These are phyloP conservation scores for Fraxinus americana DNA, from an alignment of 257 asterid species.

Conservation along the genomic window DNA sequence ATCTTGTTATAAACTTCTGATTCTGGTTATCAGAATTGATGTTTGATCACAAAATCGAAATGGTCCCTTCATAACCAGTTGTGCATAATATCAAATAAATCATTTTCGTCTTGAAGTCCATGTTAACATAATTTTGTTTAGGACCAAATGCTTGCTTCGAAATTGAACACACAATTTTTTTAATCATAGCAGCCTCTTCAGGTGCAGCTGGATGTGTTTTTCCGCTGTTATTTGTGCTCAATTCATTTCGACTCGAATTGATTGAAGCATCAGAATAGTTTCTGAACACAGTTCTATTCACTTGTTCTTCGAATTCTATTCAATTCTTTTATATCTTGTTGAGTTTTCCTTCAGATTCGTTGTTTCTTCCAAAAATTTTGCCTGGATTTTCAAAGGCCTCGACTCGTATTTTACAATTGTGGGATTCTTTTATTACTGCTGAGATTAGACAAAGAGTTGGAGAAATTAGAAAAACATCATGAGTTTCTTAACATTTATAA, in stretches of 20 bases:
- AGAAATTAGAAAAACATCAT: conserved; percentile 29
- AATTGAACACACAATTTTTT: background rate
- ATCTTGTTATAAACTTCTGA: conserved; percentile 14
- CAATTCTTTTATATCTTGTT: conserved; percentile 22
- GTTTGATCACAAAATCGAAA: background rate
- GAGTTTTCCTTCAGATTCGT: background rate
- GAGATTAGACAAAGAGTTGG: conserved; percentile 19
- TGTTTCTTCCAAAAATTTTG: background rate
- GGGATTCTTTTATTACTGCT: conserved; percentile 9
- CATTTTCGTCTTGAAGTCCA: conserved; percentile 19
- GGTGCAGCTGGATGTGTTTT: conserved; percentile 18
- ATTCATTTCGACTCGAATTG: background rate
- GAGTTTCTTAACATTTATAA: conserved; percentile 80
- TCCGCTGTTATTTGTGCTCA: background rate
- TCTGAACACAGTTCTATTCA: background rate
- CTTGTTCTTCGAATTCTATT: conserved; percentile 18
- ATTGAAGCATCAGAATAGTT: too few relatives aligned
- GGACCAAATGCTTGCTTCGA: too few relatives aligned
- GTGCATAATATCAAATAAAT: background rate
- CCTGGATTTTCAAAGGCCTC: background rate
- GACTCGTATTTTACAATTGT: background rate
- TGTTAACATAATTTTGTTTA: background rate
- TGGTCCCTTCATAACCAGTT: conserved; percentile 1
- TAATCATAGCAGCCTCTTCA: background rate
- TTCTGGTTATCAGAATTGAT: conserved; percentile 4